These are phyloP conservation scores for Citrus trifoliata DNA, from an alignment of 345 rosid genomes.

Conservation along the genomic window DNA sequence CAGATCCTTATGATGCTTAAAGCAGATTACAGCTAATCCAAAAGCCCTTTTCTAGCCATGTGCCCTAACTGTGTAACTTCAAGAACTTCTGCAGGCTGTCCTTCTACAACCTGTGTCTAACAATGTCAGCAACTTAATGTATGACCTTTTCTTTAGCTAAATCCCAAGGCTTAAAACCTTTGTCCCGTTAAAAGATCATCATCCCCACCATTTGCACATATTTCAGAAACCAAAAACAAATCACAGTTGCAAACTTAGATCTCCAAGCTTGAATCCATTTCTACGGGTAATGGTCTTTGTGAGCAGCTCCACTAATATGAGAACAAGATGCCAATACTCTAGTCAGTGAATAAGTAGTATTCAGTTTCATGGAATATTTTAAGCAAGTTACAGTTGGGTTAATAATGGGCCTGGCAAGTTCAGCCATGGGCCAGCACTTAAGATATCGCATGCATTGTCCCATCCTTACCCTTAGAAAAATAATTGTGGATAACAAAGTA, in stretches of 20 bases:
- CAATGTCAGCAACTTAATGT: not conserved
- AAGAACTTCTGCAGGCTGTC: not conserved
- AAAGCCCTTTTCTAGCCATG: not conserved
- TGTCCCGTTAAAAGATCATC: not conserved
- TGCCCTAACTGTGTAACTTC: not conserved
- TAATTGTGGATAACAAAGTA: not conserved
- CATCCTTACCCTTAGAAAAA: not conserved
- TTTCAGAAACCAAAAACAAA: not conserved
- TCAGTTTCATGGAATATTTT: not conserved
- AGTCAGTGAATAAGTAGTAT: not conserved
- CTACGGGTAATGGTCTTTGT: not conserved
- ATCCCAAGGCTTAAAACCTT: not conserved
- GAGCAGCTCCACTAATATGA: not conserved
- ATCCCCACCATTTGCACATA: constrained; percentile 1
- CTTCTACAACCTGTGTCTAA: not conserved
- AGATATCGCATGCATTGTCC: not conserved
- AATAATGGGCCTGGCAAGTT: not conserved
- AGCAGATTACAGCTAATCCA: not conserved
- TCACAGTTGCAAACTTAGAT: not conserved
- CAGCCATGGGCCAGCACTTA: not conserved
- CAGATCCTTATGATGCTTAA: not conserved
- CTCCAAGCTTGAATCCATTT: not conserved
- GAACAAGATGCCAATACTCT: not conserved
- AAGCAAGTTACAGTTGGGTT: not conserved
- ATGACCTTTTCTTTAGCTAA: not conserved